Evolutionary conservation across 495 filamentous ascomycete species (phyloP).

Genomic region (Lophium mytilinum): DNA sequence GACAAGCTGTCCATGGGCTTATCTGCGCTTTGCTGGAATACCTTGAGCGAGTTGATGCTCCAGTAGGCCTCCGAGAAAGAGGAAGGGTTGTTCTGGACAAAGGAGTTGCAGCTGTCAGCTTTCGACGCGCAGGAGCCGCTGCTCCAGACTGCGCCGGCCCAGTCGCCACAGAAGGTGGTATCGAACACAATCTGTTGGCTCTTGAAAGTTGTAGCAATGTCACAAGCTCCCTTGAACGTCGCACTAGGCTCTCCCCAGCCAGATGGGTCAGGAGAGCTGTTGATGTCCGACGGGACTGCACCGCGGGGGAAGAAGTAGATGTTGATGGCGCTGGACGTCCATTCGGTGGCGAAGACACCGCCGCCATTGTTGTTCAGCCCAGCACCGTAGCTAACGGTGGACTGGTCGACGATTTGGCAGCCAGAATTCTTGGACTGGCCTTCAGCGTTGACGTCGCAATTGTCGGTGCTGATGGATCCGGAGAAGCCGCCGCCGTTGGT

Average conservation of each 20-base stretch:
- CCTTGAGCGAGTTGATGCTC: conserved; percentile 28
- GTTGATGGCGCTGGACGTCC: conserved; percentile 26
- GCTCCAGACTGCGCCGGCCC: conserved; percentile 27
- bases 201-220: conserved; percentile 23
- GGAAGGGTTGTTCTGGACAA: conserved; percentile 26
- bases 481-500: conserved; percentile 10
- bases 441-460: conserved; percentile 29
- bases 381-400: conserved; percentile 23
- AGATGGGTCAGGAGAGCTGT: conserved; percentile 20
- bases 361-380: conserved; percentile 28
- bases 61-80: conserved; percentile 32
- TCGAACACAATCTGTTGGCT: conserved; percentile 28
- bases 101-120: conserved; percentile 27
- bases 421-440: conserved; percentile 24
- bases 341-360: conserved; percentile 27
- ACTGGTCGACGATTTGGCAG: conserved; percentile 20
- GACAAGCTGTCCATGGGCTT: neutral
- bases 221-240: conserved; percentile 22
- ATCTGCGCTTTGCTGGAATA: conserved; percentile 10
- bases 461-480: conserved; percentile 18
- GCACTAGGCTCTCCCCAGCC: conserved; percentile 25
- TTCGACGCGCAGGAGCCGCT: conserved; percentile 18
- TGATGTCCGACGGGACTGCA: conserved; percentile 15
- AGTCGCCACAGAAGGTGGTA: conserved; percentile 29
- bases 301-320: conserved; percentile 28